Base-by-base conservation (phyloP, 2,329 filamentous ascomycete species). In the Cladosporium sp. region DNA sequence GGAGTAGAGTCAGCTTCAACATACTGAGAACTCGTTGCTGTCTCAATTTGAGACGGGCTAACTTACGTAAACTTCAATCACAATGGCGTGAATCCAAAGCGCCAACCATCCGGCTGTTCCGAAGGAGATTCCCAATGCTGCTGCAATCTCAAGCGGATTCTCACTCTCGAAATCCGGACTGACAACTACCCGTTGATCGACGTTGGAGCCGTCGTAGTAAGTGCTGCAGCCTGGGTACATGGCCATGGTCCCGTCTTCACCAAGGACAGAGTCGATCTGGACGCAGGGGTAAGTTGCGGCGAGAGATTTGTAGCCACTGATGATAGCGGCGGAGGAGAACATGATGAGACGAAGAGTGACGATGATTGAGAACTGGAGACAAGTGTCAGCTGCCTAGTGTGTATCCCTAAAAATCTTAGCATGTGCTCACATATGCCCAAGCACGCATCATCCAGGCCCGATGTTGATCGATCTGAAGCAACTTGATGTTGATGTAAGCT, bases 371-470 rank as follows among this genome's bases (percentile, higher is more conserved):
- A 78, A 63, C 46, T 63, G n/a, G 10, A 57, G 21, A 57, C 26
- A 6, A 7, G 5, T 5, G 54, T 57, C 28, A 57, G 54, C 54
- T 39, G 4, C 30, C 25, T 18, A 10, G 11, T 21, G 6, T 5
- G 23, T 57, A 3, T 11, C 18, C 2, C 32, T 14, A 14, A 2
- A 32, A 36, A 32, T 39, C 2, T 21, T 34, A 30, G 23, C 21
- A 23, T 30, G 16, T 21, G 18, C 54, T 26, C 18, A 63, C 80
- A 80, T 83, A 68, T 25, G 59, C 60, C 68, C 58, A 65, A 13
- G 65, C 78, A 32, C 86, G 74, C 48, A 88, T 69, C 86, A 88
- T 88, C 86, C 86, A 88, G 3, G 84, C 84, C 1, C 86, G 79
- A 66, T 88, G 86, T 70, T 88, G 81, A 30, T 88, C 85, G 53